Conservation (phyloP, 1,284 basidiomycete genomes). For the Cryptococcus hybrid region DNA sequence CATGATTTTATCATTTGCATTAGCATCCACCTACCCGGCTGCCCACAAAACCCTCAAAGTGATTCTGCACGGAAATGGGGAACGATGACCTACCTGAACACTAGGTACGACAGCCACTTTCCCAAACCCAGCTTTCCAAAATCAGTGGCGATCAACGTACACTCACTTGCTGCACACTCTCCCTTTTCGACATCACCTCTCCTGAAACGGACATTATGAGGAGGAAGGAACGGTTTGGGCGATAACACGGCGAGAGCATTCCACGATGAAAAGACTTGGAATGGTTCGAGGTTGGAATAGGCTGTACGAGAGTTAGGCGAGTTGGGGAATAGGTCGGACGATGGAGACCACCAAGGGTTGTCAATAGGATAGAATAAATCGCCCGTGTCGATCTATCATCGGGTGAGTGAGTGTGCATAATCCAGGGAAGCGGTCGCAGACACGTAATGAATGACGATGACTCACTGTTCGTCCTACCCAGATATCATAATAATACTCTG, state of each 20-base stretch:
- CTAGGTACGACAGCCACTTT: constrained; percentile 47
- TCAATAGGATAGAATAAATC: constrained; percentile 51
- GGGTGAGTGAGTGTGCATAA: not conserved
- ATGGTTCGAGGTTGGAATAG: constrained; percentile 38
- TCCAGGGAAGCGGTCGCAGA: not conserved
- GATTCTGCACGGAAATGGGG: not conserved
- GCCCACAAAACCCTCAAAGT: too few species aligned
- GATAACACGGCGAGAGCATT: constrained; percentile 45
- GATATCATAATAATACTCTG: constrained; percentile 49
- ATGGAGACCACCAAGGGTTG: constrained; percentile 42
- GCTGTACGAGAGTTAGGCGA: constrained; percentile 24
- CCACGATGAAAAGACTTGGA: constrained; percentile 49
- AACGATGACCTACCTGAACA: constrained; percentile 36
- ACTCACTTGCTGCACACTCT: constrained; percentile 49
- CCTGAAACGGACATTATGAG: constrained; percentile 41
- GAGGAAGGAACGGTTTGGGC: constrained; percentile 38
- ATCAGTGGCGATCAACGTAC: constrained; percentile 43
- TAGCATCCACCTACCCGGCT: not conserved
- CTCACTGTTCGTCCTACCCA: constrained; percentile 49
- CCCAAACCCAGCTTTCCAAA: constrained; percentile 43
- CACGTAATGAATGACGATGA: not conserved
- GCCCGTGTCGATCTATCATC: constrained; percentile 39
- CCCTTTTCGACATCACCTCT: constrained; percentile 22
- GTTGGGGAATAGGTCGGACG: constrained; percentile 39
- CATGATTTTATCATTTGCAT: not conserved